Percentiles rank a stretch among this genome's conserved stretches.
These are phyloP conservation scores for Perkinsus olseni DNA, from an alignment of 169 alveolate species.

Conservation along the genomic window DNA sequence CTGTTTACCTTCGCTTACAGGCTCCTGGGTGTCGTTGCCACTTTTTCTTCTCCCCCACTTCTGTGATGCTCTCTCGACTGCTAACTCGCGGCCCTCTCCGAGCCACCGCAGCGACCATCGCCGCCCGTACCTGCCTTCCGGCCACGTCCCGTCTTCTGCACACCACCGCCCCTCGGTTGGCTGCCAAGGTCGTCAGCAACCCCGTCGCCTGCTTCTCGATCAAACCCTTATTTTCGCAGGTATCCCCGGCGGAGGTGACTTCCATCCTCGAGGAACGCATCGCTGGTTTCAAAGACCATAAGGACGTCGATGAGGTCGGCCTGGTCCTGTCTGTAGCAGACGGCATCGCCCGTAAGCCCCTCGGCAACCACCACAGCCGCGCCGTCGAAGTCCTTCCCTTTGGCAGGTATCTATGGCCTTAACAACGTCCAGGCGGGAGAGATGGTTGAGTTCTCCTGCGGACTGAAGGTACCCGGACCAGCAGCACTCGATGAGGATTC, in stretches of 20 bases:
- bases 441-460: conserved; percentile 84
- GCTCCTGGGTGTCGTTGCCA: no score
- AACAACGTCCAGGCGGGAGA: conserved; percentile 89
- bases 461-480: conserved; percentile 24
- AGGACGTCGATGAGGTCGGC: conserved; percentile 81
- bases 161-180: not conserved
- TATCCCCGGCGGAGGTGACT: conserved; percentile 61
- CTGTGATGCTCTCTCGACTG: not conserved
- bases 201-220: not conserved
- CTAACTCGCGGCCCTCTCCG: not conserved
- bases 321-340: conserved; percentile 87
- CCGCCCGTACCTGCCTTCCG: not conserved
- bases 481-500: conserved; percentile 41
- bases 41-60: no score
- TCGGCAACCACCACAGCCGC: not conserved
- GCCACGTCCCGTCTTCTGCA: not conserved
- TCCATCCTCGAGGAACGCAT: conserved; percentile 50
- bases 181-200: not conserved
- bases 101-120: not conserved
- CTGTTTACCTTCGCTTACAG: no score
- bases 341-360: conserved; percentile 71
- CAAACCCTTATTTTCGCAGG: conserved; percentile 25
- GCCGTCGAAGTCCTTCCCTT: not conserved
- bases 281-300: conserved; percentile 58
- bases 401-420: conserved; percentile 81